These are phyloP conservation scores for Misopates orontium DNA, from an alignment of 257 asterid species.

Conservation along the genomic window DNA sequence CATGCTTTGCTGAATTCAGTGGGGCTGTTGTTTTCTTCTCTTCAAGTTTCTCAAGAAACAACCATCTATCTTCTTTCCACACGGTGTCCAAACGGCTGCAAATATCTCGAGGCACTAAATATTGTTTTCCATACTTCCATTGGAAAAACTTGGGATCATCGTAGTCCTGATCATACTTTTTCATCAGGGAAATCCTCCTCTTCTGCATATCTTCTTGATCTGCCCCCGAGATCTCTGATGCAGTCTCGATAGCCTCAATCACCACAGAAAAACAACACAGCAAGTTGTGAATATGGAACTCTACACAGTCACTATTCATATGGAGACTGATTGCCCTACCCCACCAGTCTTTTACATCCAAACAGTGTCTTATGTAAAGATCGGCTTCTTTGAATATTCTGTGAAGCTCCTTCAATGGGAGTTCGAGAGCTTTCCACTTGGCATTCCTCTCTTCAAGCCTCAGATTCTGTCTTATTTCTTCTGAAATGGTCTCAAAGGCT, in stretches of 20 bases:
- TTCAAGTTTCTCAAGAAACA: conserved; percentile 44
- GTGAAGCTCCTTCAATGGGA: conserved; percentile 79
- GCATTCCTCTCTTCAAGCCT: conserved; percentile 60
- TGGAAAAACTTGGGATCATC: conserved; percentile 54
- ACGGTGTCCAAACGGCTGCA: conserved; percentile 53
- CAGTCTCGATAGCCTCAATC: conserved; percentile 86
- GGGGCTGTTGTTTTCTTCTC: conserved; percentile 35
- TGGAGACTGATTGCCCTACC: conserved; percentile 75
- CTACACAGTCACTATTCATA: conserved; percentile 62
- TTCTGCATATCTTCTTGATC: conserved; percentile 69
- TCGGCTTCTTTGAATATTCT: conserved; percentile 69
- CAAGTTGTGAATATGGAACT: conserved; percentile 76
- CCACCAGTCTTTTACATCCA: conserved; percentile 79
- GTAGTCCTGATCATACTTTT: conserved; percentile 60
- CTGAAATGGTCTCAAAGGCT: conserved; percentile 67
- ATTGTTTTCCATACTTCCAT: conserved; percentile 77
- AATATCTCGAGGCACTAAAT: conserved; percentile 56
- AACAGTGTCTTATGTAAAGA: conserved; percentile 51
- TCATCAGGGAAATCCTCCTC: conserved; percentile 45
- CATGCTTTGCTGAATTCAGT: conserved; percentile 35
- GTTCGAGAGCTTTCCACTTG: conserved; percentile 80
- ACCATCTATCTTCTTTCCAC: conserved; percentile 76
- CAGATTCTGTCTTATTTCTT: conserved; percentile 59
- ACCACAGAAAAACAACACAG: conserved; percentile 69
- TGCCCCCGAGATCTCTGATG: conserved; percentile 67